Conservation (phyloP, 176 grass and related monocot genomes). For the Zoysia japonica region DNA sequence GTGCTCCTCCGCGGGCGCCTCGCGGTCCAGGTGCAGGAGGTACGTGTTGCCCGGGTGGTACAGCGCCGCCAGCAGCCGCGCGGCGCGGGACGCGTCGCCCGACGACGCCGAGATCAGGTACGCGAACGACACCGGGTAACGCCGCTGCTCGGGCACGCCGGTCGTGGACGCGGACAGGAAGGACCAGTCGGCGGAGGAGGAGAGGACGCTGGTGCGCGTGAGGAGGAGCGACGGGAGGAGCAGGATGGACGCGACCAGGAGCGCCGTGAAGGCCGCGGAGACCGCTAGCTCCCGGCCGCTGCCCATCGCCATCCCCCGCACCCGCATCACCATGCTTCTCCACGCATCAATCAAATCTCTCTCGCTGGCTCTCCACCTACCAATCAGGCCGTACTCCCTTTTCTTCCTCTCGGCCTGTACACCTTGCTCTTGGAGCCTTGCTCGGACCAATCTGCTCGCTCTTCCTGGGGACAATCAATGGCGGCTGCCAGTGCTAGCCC, state of each 20-base stretch:
- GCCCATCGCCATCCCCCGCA: conserved; percentile 24
- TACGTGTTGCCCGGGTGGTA: conserved; percentile 96
- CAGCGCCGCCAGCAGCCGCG: conserved; percentile 67
- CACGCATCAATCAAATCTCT: conserved; percentile 29
- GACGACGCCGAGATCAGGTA: conserved; percentile 88
- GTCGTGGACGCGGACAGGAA: neutral
- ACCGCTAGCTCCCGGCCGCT: conserved; percentile 52
- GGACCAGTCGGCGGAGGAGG: neutral
- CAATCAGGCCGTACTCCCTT: neutral
- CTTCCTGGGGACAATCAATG: neutral
- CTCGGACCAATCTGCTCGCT: neutral
- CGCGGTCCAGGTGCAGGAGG: conserved; percentile 84
- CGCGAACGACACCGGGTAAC: conserved; percentile 78
- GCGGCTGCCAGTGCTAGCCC: neutral
- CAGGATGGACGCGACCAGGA: conserved; percentile 77
- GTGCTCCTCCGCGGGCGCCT: conserved; percentile 69
- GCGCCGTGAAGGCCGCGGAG: conserved; percentile 50
- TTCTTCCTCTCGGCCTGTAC: neutral
- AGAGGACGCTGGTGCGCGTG: conserved; percentile 14
- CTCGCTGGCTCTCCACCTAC: neutral
- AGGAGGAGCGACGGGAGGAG: conserved; percentile 66
- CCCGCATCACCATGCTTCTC: conserved; percentile 31
- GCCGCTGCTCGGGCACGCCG: neutral
- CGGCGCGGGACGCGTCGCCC: conserved; percentile 61
- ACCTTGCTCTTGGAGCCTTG: neutral